Evolutionary conservation across 345 rosid species (phyloP).

Genomic region (Ricinus communis): DNA sequence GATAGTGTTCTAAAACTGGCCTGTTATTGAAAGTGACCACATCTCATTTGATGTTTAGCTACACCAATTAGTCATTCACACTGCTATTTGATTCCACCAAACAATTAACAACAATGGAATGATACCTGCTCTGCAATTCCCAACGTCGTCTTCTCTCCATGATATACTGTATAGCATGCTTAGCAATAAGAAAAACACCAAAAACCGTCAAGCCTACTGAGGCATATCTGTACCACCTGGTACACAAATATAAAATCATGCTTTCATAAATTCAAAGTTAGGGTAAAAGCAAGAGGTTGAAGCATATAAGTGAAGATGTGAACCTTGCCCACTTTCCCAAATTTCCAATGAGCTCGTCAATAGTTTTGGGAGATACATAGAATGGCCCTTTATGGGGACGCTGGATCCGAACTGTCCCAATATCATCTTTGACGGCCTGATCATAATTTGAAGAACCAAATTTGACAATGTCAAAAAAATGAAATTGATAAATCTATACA

Average conservation of each 20-base stretch:
- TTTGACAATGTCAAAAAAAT: conserved; percentile 12
- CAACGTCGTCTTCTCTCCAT: conserved; percentile 58
- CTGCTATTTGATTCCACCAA: neutral
- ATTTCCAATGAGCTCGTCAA: conserved; percentile 59
- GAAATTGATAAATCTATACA: conserved; percentile 6
- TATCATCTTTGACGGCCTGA: conserved; percentile 86
- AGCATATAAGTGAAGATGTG: neutral
- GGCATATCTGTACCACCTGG: conserved; percentile 74
- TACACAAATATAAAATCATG: conserved; percentile 16
- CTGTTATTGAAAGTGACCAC: neutral
- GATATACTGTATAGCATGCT: conserved; percentile 48
- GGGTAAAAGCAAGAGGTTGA: neutral
- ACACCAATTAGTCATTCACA: neutral
- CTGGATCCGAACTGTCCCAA: conserved; percentile 78
- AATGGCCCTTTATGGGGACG: conserved; percentile 86
- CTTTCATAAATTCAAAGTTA: conserved; percentile 2
- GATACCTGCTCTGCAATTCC: conserved; percentile 55
- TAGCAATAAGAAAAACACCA: conserved; percentile 66
- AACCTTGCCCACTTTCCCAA: conserved; percentile 90
- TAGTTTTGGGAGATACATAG: conserved; percentile 76
- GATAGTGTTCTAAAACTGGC: neutral
- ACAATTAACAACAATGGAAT: neutral
- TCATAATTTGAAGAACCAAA: conserved; percentile 22
- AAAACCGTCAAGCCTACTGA: conserved; percentile 64
- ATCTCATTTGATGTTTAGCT: neutral